A percentile compares a stretch with the other conserved stretches of the same genome.
Conservation (phyloP, 176 grass and related monocot species). For the maize (Zea mays) region DNA sequence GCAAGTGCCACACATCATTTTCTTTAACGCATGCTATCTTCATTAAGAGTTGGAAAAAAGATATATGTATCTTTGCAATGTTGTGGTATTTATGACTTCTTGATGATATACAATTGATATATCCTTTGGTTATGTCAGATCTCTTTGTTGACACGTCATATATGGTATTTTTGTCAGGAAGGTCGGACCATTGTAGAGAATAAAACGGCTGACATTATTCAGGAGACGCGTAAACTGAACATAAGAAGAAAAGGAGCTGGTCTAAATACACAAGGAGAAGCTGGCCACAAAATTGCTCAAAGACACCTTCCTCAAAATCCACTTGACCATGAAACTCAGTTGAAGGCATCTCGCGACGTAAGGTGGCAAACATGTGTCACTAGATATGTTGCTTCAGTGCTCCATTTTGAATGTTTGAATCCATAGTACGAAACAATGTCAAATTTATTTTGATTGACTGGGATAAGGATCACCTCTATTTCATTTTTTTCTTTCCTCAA, state of each 20-base stretch:
- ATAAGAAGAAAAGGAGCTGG: conserved; percentile 73
- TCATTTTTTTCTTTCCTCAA: conserved; percentile 12
- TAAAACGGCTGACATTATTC: conserved; percentile 90
- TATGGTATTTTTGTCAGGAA: conserved; percentile 55
- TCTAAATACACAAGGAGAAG: conserved; percentile 48
- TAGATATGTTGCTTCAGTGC: conserved; percentile 44
- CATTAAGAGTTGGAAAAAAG: not conserved
- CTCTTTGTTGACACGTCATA: conserved; percentile 17
- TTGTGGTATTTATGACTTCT: not conserved
- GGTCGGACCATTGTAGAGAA: conserved; percentile 88
- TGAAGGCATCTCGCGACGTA: conserved; percentile 99
- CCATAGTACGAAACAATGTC: not conserved
- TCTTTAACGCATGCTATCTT: not conserved
- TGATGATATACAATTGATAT: conserved; percentile 8
- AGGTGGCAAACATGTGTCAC: conserved; percentile 84
- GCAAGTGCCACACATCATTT: not conserved
- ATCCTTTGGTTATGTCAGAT: conserved; percentile 20
- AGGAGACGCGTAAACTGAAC: conserved; percentile 88
- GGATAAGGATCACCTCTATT: not conserved
- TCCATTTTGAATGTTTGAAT: conserved; percentile 26
- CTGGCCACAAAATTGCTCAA: conserved; percentile 60
- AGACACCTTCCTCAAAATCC: conserved; percentile 63
- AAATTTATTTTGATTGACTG: conserved; percentile 30
- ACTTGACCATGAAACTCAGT: conserved; percentile 83
- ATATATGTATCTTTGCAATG: not conserved